Evolutionary conservation across 1,139 yeast genomes (phyloP), one percentile per base, ranked within the genome.

Genomic region (Sugiyamaella grinbergsii): DNA sequence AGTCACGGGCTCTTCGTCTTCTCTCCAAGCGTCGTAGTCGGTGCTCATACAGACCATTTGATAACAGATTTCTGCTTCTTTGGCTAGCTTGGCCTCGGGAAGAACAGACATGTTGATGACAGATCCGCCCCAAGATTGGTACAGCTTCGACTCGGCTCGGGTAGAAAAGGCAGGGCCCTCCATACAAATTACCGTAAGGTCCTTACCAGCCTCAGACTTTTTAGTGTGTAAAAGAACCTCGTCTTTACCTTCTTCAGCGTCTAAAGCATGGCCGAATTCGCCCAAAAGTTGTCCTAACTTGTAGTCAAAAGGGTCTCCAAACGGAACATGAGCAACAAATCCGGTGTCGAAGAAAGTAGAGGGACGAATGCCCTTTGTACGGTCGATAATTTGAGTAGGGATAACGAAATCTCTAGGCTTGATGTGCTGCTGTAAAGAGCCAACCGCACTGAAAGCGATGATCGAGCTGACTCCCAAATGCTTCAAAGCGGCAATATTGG

Each of bases 11-110:
- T 91, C 98, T 66, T 84, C 97, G 52, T 80, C 82, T 62, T 86
- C 96, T 66, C 90, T 86, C 98, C 98, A 93, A 19, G 98, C 95
- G 67, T 93, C 98, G 70, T 94, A 93, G 70, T 94, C 98, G 15
- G 98, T 93, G 1, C 96, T 85, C 98, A 93, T 94, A 73, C 99
- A 93, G 58, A 93, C 80, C 97, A 93, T 93, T 71, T 91, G 98
- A 71, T 94, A 93, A 31, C 95, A 79, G 58, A 93, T 85, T 70
- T 93, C 99, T 31, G 98, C 97, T 72, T 93, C 99, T 66, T 95
- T 82, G 8, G 98, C 98, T 60, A 93, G 78, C 71, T 93, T 94
- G 37, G 96, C 85, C 72, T 93, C 99, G 22, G 99, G 99, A 52
- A 93, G 72, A 51, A 89, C 94, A 49, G 95, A 85, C 98, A 93